Evolutionary conservation across 345 rosid genomes (phyloP), one percentile per base, ranked within the genome.

Genomic region (Carallia pectinifolia): DNA sequence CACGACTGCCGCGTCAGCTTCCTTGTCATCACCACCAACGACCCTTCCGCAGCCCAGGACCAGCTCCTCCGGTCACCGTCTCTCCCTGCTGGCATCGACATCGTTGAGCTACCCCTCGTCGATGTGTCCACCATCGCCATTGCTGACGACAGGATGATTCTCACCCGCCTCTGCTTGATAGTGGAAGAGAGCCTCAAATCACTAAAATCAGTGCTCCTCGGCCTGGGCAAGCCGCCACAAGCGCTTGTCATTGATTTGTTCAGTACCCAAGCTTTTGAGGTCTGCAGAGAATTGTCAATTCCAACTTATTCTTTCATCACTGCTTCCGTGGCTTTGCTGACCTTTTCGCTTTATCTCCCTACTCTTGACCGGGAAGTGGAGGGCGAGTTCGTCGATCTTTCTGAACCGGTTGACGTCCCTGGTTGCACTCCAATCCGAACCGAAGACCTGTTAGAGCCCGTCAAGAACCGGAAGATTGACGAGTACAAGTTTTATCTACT

Each of bases 1-100:
- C 76, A 61, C 30, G 70, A 65, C 56, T 48, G 62, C 65, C 80
- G 34, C 4, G 80, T 77, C 55, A 61, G 59, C 47, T 66, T 71
- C 66, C 65, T 71, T 3, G 65, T n/a, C 47, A 50, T 77, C 65
- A 48, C 80, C 65, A 71, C 76, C 72, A 64, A 50, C 47, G 72
- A 61, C 36, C 8, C 56, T 29, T 72, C 73, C 1, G 65, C 69
- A 0, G 66, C 73, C 13, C 61, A 31, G 44, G 54, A 62, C 65
- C 54, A 67, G 59, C 64, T 77, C 36, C 61, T 77, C 55, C 48
- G 9, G 4, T 63, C 80, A 39, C 44, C 60, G 29, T 61, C 58
- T 39, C 64, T 77, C 30, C 73, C 80, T 19, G 27, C 60, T 2
- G 54, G 23, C 30, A 61, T 77, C 2, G 61, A 62, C 54, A 50